A percentile compares a stretch with the other conserved stretches of the same genome.
Evolutionary conservation across 352 stramenopile genomes (phyloP).

Genomic region (Phytopythium aichiense): DNA sequence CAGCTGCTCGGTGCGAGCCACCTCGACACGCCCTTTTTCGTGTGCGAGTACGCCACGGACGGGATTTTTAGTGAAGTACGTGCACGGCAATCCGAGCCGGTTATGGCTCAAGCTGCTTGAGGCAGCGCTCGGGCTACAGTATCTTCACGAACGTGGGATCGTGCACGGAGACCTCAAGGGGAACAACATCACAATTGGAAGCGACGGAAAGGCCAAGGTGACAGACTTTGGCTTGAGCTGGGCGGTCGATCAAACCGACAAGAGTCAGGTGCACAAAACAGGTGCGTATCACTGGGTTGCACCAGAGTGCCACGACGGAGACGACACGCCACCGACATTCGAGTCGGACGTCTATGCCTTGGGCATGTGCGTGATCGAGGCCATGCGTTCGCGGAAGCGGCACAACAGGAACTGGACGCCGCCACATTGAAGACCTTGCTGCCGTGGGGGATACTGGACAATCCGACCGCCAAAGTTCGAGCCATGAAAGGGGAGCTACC

Average conservation of each 20-base stretch:
- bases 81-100: slow-evolving; percentile 15
- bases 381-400: neutral
- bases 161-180: no score
- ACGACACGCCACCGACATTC: slow-evolving; percentile 7
- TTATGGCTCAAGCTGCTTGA: slow-evolving; percentile 20
- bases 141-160: no score
- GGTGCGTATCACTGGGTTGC: slow-evolving; percentile 18
- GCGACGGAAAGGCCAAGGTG: no score
- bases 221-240: slow-evolving; percentile 21
- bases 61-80: slow-evolving; percentile 12
- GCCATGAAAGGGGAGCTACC: neutral
- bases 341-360: slow-evolving; percentile 19
- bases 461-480: neutral
- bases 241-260: neutral
- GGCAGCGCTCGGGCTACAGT: slow-evolving; percentile 6
- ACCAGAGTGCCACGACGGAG: slow-evolving; percentile 9
- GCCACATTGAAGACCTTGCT: neutral
- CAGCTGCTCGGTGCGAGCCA: slow-evolving; percentile 14
- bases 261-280: neutral
- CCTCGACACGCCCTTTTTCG: slow-evolving; percentile 15
- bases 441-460: neutral
- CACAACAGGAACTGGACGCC: neutral
- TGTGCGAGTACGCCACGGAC: slow-evolving; percentile 20
- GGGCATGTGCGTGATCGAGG: slow-evolving; percentile 17
- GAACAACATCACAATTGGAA: no score